Evolutionary conservation across 106 monocot genomes (phyloP).

Genomic region (Posidonia australis): DNA sequence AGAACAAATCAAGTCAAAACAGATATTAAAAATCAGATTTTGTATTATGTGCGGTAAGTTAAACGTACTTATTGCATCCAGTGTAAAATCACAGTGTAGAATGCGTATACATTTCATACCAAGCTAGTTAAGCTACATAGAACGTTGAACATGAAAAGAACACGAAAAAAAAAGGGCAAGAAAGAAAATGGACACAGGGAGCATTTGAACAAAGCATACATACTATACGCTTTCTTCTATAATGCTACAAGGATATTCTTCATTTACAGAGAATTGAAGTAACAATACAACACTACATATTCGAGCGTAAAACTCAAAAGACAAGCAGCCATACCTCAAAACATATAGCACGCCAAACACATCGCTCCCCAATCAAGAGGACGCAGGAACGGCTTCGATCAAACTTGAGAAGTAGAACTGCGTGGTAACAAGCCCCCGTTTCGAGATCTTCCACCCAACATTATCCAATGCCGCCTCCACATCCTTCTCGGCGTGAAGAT

Average conservation of each 20-base stretch:
- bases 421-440: slow-evolving; percentile 49
- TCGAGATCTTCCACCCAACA: slow-evolving; percentile 66
- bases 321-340: background rate
- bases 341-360: background rate
- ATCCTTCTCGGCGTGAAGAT: slow-evolving; percentile 76
- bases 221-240: background rate
- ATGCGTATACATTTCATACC: too few relatives aligned
- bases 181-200: too few relatives aligned
- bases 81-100: too few relatives aligned
- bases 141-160: too few relatives aligned
- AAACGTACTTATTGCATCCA: too few relatives aligned
- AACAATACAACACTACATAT: background rate
- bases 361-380: background rate
- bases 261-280: background rate
- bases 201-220: background rate
- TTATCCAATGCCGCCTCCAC: slow-evolving; percentile 69
- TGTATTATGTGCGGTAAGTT: too few relatives aligned
- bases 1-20: too few relatives aligned
- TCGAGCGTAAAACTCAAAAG: background rate
- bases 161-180: too few relatives aligned
- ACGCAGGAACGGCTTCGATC: slow-evolving; percentile 65
- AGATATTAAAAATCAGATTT: too few relatives aligned
- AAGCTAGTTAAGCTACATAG: too few relatives aligned
- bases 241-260: background rate
- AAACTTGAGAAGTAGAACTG: slow-evolving; percentile 91